Percentiles rank a stretch among this genome's conserved stretches.
phyloP scores from a whole-genome alignment of 2,329 filamentous ascomycete genomes.

The Fusarium oxysporum region DNA sequence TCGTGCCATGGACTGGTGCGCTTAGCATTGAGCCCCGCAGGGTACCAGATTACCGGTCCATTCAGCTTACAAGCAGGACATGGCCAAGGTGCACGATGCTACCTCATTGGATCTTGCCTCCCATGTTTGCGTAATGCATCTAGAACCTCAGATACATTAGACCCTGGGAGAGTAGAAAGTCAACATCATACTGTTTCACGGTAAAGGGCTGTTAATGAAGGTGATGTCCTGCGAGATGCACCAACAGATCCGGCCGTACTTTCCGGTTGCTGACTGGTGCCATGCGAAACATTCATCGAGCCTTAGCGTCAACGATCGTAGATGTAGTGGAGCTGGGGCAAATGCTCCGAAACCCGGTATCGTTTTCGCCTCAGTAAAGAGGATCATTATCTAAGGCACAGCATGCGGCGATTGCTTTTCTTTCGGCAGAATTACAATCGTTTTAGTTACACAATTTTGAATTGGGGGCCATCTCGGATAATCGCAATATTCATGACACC shows the following conservation, averaged over 20 bases:
- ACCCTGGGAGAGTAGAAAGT: neutral
- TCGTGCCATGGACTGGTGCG: neutral
- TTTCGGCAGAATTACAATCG: neutral
- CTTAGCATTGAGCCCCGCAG: neutral
- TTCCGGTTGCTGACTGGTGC: accelerated
- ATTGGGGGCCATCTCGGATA: neutral
- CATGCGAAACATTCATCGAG: neutral
- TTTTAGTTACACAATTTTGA: neutral
- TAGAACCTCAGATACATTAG: neutral
- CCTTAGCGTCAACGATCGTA: neutral
- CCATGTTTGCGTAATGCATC: neutral
- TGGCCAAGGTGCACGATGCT: neutral
- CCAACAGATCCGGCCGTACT: neutral
- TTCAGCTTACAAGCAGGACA: neutral
- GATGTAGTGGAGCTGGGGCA: neutral
- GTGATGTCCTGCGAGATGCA: neutral
- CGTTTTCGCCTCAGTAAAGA: accelerated
- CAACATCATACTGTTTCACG: neutral
- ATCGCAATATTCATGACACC: neutral
- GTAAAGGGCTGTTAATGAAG: neutral
- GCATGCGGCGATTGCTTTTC: neutral
- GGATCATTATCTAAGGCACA: neutral
- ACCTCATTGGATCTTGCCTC: neutral
- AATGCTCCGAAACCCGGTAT: too few relatives aligned
- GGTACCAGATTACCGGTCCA: neutral